These are phyloP conservation scores for Trichoderma semiorbis DNA, from an alignment of 2,329 filamentous ascomycete species.

Conservation along the genomic window DNA sequence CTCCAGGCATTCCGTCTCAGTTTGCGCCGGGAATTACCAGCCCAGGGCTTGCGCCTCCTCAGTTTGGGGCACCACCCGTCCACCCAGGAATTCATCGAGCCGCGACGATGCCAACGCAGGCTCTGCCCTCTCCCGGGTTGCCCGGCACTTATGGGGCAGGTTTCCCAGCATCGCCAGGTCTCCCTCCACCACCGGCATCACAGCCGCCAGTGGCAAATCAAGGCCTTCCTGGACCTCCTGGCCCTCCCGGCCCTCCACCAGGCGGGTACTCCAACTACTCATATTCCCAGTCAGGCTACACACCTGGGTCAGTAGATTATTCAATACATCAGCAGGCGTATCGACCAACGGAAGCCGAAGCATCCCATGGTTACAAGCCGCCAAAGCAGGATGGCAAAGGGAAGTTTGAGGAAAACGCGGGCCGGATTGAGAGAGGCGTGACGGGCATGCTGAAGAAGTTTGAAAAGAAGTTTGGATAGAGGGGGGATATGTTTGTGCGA, in stretches of 20 bases:
- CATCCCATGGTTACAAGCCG: slow-evolving; percentile 39
- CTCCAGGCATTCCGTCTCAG: slow-evolving; percentile 48
- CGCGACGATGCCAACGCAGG: slow-evolving; percentile 47
- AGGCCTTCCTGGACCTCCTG: slow-evolving; percentile 37
- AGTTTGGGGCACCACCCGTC: slow-evolving; percentile 36
- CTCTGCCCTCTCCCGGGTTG: slow-evolving; percentile 39
- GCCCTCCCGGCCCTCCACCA: slow-evolving; percentile 37
- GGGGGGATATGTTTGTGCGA: not conserved
- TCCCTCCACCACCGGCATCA: slow-evolving; percentile 36
- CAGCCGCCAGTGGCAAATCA: slow-evolving; percentile 35
- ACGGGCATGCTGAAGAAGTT: slow-evolving; percentile 72
- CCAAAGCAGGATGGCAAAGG: slow-evolving; percentile 45
- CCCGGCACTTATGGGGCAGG: slow-evolving; percentile 43
- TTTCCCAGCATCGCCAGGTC: slow-evolving; percentile 45
- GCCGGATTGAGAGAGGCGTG: slow-evolving; percentile 65
- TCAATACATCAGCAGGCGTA: slow-evolving; percentile 67
- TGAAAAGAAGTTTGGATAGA: slow-evolving; percentile 67
- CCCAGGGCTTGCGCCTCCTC: slow-evolving; percentile 41
- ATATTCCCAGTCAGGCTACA: slow-evolving; percentile 33
- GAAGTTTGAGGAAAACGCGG: slow-evolving; percentile 62
- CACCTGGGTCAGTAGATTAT: slow-evolving; percentile 43
- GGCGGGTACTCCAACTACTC: slow-evolving; percentile 57
- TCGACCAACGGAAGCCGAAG: slow-evolving; percentile 62
- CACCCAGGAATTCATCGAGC: slow-evolving; percentile 49
- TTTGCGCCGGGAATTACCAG: slow-evolving; percentile 41